Evolutionary conservation across 352 stramenopile genomes (phyloP).

Genomic region (Globisporangium rhizosaccharum): DNA sequence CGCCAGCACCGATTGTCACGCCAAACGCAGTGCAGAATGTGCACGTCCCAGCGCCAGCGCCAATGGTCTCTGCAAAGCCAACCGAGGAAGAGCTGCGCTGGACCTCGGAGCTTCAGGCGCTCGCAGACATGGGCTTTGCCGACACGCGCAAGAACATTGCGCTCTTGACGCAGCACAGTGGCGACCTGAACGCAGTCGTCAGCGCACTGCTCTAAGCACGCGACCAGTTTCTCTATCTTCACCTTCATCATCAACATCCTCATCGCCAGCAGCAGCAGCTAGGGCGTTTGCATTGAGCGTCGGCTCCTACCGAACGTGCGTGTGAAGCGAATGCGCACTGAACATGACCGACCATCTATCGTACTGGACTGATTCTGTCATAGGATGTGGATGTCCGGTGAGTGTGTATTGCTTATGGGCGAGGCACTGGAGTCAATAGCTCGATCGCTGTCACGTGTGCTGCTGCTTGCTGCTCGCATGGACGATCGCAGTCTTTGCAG

Average conservation of each 20-base stretch:
- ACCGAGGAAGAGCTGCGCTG: conserved; percentile 44
- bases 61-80: conserved; percentile 18
- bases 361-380: no score
- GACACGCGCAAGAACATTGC: conserved; percentile 47
- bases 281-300: no score
- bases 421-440: no score
- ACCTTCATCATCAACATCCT: no score
- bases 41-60: conserved; percentile 24
- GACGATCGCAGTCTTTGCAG: conserved; percentile 24
- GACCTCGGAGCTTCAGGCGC: conserved; percentile 31
- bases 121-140: conserved; percentile 71
- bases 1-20: conserved; percentile 23
- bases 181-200: conserved; percentile 66
- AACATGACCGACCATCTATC: no score
- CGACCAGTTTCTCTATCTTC: no score
- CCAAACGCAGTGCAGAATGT: conserved; percentile 14
- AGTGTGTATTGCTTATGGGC: no score
- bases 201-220: conserved; percentile 31
- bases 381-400: no score
- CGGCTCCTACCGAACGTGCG: no score
- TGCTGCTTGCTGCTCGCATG: conserved; percentile 1
- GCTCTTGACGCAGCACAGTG: conserved; percentile 51
- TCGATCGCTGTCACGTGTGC: background rate
- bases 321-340: no score
- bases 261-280: no score